Percentiles rank a stretch among this genome's conserved stretches.
Conservation (phyloP, 768 basidiomycete species). For the Boletus sp. region DNA sequence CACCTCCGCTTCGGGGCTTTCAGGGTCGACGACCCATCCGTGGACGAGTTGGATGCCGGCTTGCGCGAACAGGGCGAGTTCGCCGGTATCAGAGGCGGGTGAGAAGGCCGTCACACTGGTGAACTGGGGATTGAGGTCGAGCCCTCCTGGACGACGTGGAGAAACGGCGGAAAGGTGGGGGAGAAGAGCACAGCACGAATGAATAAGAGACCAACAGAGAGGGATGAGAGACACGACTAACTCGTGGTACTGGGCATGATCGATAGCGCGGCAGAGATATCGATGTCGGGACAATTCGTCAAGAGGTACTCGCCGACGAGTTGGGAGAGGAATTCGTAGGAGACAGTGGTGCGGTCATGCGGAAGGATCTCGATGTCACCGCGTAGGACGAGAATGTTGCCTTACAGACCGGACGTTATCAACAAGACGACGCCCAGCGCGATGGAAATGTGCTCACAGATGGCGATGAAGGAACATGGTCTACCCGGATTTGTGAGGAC, state of each 20-base stretch:
- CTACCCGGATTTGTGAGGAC: constrained; percentile 34
- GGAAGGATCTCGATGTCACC: constrained; percentile 51
- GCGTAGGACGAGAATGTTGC: constrained; percentile 71
- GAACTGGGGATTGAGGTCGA: constrained; percentile 87
- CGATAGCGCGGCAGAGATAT: constrained; percentile 31
- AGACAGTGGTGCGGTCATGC: constrained; percentile 61
- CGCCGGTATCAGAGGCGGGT: constrained; percentile 63
- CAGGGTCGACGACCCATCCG: constrained; percentile 61
- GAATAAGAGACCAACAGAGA: background rate
- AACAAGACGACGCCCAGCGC: background rate
- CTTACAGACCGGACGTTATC: constrained; percentile 32
- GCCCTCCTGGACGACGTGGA: constrained; percentile 53
- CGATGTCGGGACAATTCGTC: constrained; percentile 41
- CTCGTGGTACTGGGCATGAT: constrained; percentile 65
- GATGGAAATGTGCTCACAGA: constrained; percentile 46
- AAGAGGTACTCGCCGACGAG: constrained; percentile 83
- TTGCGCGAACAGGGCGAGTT: constrained; percentile 81
- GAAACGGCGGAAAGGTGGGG: background rate
- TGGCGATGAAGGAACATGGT: constrained; percentile 89
- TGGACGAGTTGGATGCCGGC: constrained; percentile 80
- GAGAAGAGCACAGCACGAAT: background rate
- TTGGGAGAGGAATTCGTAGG: constrained; percentile 82
- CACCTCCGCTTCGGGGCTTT: constrained; percentile 53
- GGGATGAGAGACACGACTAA: constrained; percentile 35
- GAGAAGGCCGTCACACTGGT: constrained; percentile 65